Evolutionary conservation across 139 green algal genomes (phyloP).

Genomic region (Tetradesmus obliquus): DNA sequence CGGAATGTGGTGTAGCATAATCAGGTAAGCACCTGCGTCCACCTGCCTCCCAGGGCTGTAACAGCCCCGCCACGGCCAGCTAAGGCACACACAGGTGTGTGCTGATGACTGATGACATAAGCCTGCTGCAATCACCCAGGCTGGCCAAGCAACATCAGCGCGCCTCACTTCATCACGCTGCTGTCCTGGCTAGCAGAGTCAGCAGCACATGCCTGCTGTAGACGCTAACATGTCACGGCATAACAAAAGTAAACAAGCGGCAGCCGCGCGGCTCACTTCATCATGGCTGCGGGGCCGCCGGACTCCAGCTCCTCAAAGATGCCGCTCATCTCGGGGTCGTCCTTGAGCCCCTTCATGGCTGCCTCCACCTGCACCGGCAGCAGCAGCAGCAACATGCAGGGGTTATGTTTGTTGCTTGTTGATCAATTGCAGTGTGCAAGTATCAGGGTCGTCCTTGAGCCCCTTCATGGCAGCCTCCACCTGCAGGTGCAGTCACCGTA

Average conservation of each 20-base stretch:
- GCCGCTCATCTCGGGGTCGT: slow-evolving; percentile 92
- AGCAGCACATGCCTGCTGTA: background rate
- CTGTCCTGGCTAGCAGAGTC: slow-evolving; percentile 72
- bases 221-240: too few relatives aligned
- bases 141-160: too few relatives aligned
- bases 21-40: too few relatives aligned
- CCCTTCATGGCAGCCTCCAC: slow-evolving; percentile 73
- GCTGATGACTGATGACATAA: too few relatives aligned
- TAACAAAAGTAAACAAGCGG: too few relatives aligned
- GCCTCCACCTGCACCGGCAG: slow-evolving; percentile 49
- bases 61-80: too few relatives aligned
- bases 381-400: slow-evolving; percentile 1
- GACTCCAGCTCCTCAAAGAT: slow-evolving; percentile 96
- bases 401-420: too few relatives aligned
- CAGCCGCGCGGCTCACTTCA: slow-evolving; percentile 81
- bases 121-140: too few relatives aligned
- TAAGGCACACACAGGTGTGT: too few relatives aligned
- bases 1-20: too few relatives aligned
- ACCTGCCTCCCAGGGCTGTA: too few relatives aligned
- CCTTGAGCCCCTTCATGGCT: slow-evolving; percentile 86
- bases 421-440: too few relatives aligned
- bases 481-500: background rate
- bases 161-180: slow-evolving; percentile 87
- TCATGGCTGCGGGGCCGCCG: slow-evolving; percentile 94
- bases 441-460: slow-evolving; percentile 86